Evolutionary conservation across 1,284 basidiomycete genomes (phyloP).

Genomic region (Coriolopsis trogii): DNA sequence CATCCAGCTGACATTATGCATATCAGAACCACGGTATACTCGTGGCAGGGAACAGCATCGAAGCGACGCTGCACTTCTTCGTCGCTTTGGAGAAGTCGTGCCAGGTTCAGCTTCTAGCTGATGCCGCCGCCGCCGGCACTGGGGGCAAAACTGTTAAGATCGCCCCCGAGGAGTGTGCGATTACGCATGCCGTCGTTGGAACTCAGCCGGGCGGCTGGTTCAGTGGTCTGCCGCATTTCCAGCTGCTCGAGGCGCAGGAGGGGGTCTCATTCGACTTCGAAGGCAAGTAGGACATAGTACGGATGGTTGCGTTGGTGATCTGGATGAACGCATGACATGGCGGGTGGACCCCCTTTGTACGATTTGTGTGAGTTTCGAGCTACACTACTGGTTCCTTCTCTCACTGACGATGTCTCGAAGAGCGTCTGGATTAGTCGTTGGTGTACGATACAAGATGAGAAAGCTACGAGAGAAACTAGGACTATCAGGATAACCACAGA

Average conservation of each 20-base stretch:
- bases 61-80: conserved; percentile 44
- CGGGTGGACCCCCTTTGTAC: no score
- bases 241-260: conserved; percentile 40
- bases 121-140: conserved; percentile 45
- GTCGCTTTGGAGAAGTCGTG: conserved; percentile 46
- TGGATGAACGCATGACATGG: no score
- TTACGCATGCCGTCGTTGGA: conserved; percentile 37
- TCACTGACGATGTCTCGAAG: no score
- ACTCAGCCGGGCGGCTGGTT: conserved; percentile 41
- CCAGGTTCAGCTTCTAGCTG: conserved; percentile 53
- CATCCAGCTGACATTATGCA: not conserved
- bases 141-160: conserved; percentile 37
- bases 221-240: conserved; percentile 40
- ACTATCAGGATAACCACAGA: no score
- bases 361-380: no score
- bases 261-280: conserved; percentile 29
- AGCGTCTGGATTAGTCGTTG: no score
- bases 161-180: conserved; percentile 26
- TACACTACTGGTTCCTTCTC: no score
- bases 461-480: no score
- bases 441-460: no score
- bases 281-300: no score
- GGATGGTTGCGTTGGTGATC: no score
- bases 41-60: conserved; percentile 46
- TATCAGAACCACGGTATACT: conserved; percentile 69